Evolutionary conservation across 2,329 filamentous ascomycete species (phyloP), one percentile per base, ranked within the genome.

Genomic region (Pseudocercospora eumusae): DNA sequence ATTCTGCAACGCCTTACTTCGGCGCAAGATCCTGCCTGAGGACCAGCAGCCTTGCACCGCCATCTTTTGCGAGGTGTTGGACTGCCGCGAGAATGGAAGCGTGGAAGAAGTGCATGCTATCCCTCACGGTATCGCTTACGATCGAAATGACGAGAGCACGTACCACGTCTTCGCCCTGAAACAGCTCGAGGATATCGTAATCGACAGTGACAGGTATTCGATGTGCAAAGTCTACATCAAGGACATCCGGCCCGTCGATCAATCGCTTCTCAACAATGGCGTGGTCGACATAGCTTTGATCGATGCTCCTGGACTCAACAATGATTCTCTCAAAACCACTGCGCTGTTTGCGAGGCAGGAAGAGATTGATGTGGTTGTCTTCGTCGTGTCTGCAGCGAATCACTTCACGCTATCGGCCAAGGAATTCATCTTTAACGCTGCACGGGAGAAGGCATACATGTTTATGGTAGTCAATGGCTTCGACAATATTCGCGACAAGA

Each of bases 391-490:
- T 10, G 95, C 95, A 2, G 92, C 93, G 25, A 99, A 99, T 68
- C 95, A 99, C 77, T 98, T 99, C 74, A 99, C 95, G 0, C 87
- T 96, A 59, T 96, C 95, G 0, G 93, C 95, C n/a, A 96, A 91
- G 77, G 95, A 99, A 71, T 99, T 99, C 73, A 96, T 99, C 65
- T 90, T 91, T 82, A 93, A 93, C 56, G 95, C 95, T 1, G 95
- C 95, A 0, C 87, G 93, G 44, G 95, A 99, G 74, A 99, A 99
- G 78, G 93, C 95, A 0, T 99, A 99, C 74, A 93, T 99, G 65
- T 99, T 99, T 76, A 96, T 99, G 76, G 95, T 99, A 13, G 95
- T 99, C 68, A 99, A 99, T 74, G 93, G 93, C 18, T 99, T 92
- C 71, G 95, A 99, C 77, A 89, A 90, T 64, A 98, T 99, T 70